Percentiles rank a stretch among this genome's conserved stretches.
Conservation (phyloP, 257 asterid species). For the Plantago major region DNA sequence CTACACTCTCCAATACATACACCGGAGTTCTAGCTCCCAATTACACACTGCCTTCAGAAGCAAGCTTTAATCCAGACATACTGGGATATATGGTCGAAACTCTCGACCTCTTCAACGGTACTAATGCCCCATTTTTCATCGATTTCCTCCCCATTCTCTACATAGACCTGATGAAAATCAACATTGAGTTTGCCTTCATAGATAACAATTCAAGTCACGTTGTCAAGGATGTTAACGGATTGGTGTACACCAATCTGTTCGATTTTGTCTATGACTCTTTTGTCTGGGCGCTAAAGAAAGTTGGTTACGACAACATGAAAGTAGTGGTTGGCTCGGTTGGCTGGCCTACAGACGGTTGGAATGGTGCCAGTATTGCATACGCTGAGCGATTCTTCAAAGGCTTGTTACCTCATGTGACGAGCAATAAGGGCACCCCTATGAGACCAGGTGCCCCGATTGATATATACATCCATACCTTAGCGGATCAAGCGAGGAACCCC, state of each 20-base stretch:
- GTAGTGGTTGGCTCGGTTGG: constrained; percentile 27
- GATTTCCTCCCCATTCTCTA: constrained; percentile 20
- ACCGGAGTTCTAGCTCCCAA: neutral
- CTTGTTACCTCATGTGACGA: constrained; percentile 17
- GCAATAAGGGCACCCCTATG: constrained; percentile 40
- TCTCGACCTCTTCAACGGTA: neutral
- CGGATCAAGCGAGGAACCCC: constrained; percentile 25
- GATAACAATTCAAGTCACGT: constrained; percentile 12
- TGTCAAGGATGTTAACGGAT: constrained; percentile 16
- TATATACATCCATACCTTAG: constrained; percentile 15
- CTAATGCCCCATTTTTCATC: constrained; percentile 14
- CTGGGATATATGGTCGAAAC: constrained; percentile 3
- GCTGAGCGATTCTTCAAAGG: constrained; percentile 34
- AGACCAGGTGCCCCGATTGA: constrained; percentile 30
- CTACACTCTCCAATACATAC: neutral
- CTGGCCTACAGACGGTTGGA: constrained; percentile 52
- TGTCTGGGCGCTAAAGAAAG: constrained; percentile 32
- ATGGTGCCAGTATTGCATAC: constrained; percentile 10
- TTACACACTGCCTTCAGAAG: constrained; percentile 33
- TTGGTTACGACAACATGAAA: constrained; percentile 1
- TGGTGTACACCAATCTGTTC: constrained; percentile 28
- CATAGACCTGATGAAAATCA: accelerated
- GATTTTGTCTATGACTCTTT: constrained; percentile 32
- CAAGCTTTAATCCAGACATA: constrained; percentile 24
- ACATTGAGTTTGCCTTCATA: constrained; percentile 24